Base-by-base conservation (phyloP, 495 filamentous ascomycete species). In the Trichoderma orchidacearum region DNA sequence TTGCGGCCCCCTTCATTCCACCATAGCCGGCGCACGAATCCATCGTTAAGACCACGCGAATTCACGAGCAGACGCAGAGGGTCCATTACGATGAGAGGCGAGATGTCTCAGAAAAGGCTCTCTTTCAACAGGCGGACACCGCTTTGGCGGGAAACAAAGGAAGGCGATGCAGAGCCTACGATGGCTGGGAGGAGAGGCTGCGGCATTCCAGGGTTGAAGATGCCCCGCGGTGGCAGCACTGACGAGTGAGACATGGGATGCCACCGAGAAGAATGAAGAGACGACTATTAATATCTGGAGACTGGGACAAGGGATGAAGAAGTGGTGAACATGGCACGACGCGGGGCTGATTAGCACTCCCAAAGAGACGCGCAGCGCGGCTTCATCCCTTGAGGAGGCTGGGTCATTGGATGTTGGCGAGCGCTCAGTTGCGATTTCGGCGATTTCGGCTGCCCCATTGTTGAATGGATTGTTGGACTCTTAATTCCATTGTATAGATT, bases 61-160 rank as follows among this genome's bases (percentile, higher is more conserved):
- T n/a, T 17, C 28, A 53, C 28, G 28, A 9, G 18, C 15, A 27
- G 18, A 25, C 48, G 28, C 28, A 11, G 48, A 12, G 29, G 17
- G 51, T 32, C 17, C 53, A 54, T 54, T 36, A 27, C 53, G 53
- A 36, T 15, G 21, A 4, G 53, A 54, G 53, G 53, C 30, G 53
- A 27, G 36, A 36, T 54, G 53, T 54, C n/a, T 55, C 30, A 34
- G 1, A 23, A 13, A 18, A 32, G 28, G 27, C 23, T 3, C n/a
- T 21, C 36, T 7, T 21, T 17, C 15, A 41, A 18, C n/a, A 21
- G 36, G n/a, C 36, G 36, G 36, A n/a, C n/a, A n/a, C n/a, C n/a
- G n/a, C n/a, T n/a, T n/a, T n/a, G n/a, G n/a, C n/a, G n/a, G n/a
- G n/a, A n/a, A n/a, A n/a, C n/a, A n/a, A n/a, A n/a, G n/a, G n/a